These are phyloP conservation scores for Ustilago bromivora DNA, from an alignment of 1,284 basidiomycete genomes.

Conservation along the genomic window DNA sequence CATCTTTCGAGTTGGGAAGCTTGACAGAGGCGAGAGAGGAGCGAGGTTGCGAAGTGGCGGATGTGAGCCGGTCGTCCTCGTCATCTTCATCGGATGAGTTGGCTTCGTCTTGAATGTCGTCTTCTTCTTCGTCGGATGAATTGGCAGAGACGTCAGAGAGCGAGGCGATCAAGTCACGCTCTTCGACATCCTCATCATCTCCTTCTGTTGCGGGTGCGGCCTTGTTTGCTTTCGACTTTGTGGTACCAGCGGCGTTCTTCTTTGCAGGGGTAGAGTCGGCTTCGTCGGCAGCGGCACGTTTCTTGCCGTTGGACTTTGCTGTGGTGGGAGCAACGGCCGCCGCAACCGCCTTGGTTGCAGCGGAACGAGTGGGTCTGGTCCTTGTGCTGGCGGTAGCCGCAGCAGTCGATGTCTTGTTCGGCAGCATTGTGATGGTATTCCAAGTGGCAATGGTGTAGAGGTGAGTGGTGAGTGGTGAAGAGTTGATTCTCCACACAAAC, in stretches of 20 bases:
- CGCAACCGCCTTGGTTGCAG: slow-evolving; percentile 4
- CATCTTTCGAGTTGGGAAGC: slow-evolving; percentile 67
- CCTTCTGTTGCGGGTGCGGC: slow-evolving; percentile 12
- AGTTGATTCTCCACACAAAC: slow-evolving; percentile 6
- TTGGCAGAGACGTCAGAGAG: slow-evolving; percentile 47
- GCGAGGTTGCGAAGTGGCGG: slow-evolving; percentile 16
- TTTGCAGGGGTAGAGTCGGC: slow-evolving; percentile 13
- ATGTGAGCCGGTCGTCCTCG: slow-evolving; percentile 51
- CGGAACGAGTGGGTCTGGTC: not conserved
- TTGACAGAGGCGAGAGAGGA: slow-evolving; percentile 43
- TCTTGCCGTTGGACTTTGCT: slow-evolving; percentile 35
- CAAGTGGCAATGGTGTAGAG: not conserved
- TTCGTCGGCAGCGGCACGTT: slow-evolving; percentile 18
- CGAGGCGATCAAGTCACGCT: slow-evolving; percentile 36
- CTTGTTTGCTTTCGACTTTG: slow-evolving; percentile 14
- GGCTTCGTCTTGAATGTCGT: slow-evolving; percentile 34
- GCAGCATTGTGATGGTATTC: slow-evolving; percentile 20
- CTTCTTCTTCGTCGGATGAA: slow-evolving; percentile 26
- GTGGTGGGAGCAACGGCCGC: slow-evolving; percentile 8
- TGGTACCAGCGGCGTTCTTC: slow-evolving; percentile 6
- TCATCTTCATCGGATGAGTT: slow-evolving; percentile 63
- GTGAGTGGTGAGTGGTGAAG: not conserved
- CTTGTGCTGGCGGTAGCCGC: slow-evolving; percentile 10
- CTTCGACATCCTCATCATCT: slow-evolving; percentile 37
- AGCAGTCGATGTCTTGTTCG: slow-evolving; percentile 25